These are phyloP conservation scores for Carex littledalei DNA, from an alignment of 176 grass and related monocot genomes.

Conservation along the genomic window DNA sequence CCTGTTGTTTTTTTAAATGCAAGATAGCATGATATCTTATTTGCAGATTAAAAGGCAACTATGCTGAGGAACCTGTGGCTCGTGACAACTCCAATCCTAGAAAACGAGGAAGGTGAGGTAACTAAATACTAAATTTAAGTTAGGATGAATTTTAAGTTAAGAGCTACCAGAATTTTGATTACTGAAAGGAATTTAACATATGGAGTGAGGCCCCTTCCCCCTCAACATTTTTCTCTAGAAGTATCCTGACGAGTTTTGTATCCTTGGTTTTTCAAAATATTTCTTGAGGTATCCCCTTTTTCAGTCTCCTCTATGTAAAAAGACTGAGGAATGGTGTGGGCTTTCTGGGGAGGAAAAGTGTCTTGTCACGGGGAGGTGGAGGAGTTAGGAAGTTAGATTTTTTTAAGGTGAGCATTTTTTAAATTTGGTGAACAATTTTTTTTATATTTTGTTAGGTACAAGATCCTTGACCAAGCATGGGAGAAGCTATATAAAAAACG, in stretches of 20 bases:
- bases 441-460: slow-evolving; percentile 24
- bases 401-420: not conserved
- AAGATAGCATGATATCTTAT: not conserved
- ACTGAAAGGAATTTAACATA: not conserved
- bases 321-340: not conserved
- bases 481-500: slow-evolving; percentile 27
- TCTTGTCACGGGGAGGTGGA: not conserved
- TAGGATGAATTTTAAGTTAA: not conserved
- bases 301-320: not conserved
- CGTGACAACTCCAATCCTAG: slow-evolving; percentile 6
- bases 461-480: slow-evolving; percentile 34
- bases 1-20: not conserved
- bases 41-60: slow-evolving; percentile 11
- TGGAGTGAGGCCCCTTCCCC: too few relatives aligned
- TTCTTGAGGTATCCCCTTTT: not conserved
- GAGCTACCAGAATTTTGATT: not conserved
- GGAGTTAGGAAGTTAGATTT: not conserved
- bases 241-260: not conserved
- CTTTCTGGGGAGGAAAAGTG: not conserved
- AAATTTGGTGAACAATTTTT: not conserved
- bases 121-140: not conserved
- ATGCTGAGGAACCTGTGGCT: not conserved
- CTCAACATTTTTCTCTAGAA: not conserved
- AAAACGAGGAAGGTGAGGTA: slow-evolving; percentile 20
- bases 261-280: not conserved